Base-by-base conservation (phyloP, 2,329 filamentous ascomycete genomes). In the Dothistroma septosporum region DNA sequence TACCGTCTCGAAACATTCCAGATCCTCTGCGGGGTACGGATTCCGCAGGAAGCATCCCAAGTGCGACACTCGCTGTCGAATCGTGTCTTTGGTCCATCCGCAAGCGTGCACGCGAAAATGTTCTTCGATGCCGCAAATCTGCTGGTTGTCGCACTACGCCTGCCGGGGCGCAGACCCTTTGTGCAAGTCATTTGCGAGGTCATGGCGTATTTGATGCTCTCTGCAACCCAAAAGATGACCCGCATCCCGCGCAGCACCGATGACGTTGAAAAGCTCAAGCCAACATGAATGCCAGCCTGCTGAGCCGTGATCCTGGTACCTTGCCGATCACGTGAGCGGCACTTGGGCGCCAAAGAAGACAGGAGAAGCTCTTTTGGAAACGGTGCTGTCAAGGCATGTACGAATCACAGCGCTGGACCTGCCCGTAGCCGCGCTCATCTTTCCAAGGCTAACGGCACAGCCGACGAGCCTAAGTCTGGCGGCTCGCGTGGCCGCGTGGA, bases 361-460 rank as follows among this genome's bases (percentile, higher is more conserved):
- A 61, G 59, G 59, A 57, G 59, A 61, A 61, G 59, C 59, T 60
- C 57, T 50, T 57, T 61, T 44, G 14, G 5, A n/a, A 47, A 53
- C 53, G 47, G 50, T 35, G 41, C 22, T 54, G 37, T 28, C 32
- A 57, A 53, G 44, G 44, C 31, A 37, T 50, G 41, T n/a, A 49
- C 60, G 57, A 62, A 59, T 62, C 49, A 61, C 24, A 52, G 6
- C 32, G 48, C 33, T 22, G 49, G 53, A 52, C 44, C 58, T 60
- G 58, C 32, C 12, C 37, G 47, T 28, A 49, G 31, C 58, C 32
- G 53, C 53, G 31, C 53, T 21, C 35, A 11, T 16, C 4, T 4
- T 47, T 9, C 22, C 37, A 48, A 10, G 8, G 16, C 55, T 49
- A 50, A 48, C 31, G 55, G 31, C 8, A 28, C n/a, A 49, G 44